These are phyloP conservation scores for Canna indica DNA, from an alignment of 176 grass and related monocot genomes.

Conservation along the genomic window DNA sequence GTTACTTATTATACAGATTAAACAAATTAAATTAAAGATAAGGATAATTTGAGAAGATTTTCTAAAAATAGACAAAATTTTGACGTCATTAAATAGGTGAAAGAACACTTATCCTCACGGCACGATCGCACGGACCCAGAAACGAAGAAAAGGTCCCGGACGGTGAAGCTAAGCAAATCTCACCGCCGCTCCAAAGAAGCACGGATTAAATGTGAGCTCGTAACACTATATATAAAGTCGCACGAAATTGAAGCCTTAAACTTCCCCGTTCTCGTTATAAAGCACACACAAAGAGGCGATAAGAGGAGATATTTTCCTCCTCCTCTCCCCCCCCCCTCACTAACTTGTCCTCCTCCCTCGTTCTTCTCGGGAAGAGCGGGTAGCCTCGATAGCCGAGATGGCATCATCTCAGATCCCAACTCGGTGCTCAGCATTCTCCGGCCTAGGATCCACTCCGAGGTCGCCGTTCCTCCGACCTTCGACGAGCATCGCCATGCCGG, in stretches of 20 bases:
- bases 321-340: not conserved
- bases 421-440: not conserved
- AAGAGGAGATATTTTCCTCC: not conserved
- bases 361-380: not conserved
- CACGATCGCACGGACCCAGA: not conserved
- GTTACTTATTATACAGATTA: too few relatives aligned
- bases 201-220: not conserved
- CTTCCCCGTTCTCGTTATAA: not conserved
- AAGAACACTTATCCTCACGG: not conserved
- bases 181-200: not conserved
- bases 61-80: too few relatives aligned
- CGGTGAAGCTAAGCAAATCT: not conserved
- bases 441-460: not conserved
- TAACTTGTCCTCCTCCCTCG: not conserved
- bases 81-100: not conserved
- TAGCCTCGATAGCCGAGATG: not conserved
- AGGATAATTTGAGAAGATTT: too few relatives aligned
- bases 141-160: too few relatives aligned
- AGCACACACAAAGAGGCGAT: not conserved
- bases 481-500: not conserved
- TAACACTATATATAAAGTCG: not conserved
- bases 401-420: constrained; percentile 4
- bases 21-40: too few relatives aligned
- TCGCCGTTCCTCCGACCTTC: not conserved
- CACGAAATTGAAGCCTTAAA: not conserved